Base-by-base conservation (phyloP, 371 early-diverging fungal genomes). In the Syncephalastrum racemosum region DNA sequence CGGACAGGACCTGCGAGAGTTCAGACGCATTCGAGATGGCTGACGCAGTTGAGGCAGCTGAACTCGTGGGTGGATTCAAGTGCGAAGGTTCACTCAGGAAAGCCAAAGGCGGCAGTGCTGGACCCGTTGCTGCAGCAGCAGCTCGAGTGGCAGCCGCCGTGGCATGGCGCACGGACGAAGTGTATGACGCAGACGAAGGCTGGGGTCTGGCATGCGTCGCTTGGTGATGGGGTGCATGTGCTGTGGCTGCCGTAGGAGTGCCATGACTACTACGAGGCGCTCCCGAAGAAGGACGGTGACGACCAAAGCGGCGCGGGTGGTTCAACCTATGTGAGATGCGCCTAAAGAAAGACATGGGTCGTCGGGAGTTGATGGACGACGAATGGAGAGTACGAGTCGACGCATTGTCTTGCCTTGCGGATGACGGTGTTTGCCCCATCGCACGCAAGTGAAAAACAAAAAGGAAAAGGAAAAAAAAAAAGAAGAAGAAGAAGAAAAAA, bases 301-400 rank as follows among this genome's bases (percentile, higher is more conserved):
- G 61, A 42, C 61, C 66, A 44, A 65, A 65, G 19, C 58, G 60
- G 45, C 66, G 43, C 24, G 58, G 53, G 51, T 65, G 66, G 27
- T 24, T 45, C 44, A 65, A 24, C 16, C 61, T 49, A 23, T 54
- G 60, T 4, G 60, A 58, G 15, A 65, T 31, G n/a, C 66, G 53
- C 24, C 66, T 53, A 24, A 65, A 57, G 39, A 65, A 61, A 4
- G 61, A 60, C 57, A 53, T 50, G 43, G 66, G 61, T 24, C 66
- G 60, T 4, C 58, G 47, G 31, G 66, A 65, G 16, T 56, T 53
- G 22, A 64, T 52, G 49, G 66, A 65, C 12, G 66, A 60, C 7
- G 66, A 65, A 51, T 65, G 66, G 25, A 65, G 58, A n/a, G 66
- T 65, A 27, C 66, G 60, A 41, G 66, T 65, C 25, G 66, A 65